These are phyloP conservation scores for Opeltia flavorubescens DNA, from an alignment of 495 filamentous ascomycete species.

Conservation along the genomic window DNA sequence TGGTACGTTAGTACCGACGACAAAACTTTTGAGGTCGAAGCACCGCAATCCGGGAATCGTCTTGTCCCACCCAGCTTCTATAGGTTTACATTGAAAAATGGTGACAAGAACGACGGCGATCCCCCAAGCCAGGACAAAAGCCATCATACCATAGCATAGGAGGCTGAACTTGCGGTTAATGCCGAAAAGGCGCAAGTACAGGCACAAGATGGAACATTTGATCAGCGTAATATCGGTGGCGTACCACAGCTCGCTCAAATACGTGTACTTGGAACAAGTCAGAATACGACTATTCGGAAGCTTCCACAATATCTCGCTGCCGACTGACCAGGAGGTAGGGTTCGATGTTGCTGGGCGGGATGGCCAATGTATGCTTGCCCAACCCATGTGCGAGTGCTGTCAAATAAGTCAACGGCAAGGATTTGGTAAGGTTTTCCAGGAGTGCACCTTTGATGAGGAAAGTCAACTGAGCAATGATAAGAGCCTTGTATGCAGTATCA, in stretches of 20 bases:
- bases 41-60: not conserved
- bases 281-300: too few species aligned
- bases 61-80: not conserved
- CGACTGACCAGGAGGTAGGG: too few species aligned
- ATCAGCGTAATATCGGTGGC: constrained; percentile 21
- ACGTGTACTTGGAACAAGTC: too few species aligned
- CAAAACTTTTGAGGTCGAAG: not conserved
- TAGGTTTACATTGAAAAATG: not conserved
- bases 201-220: constrained; percentile 23
- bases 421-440: too few species aligned
- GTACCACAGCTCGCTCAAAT: constrained; percentile 19
- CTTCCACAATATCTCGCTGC: too few species aligned
- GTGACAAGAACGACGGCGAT: not conserved
- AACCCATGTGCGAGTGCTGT: too few species aligned
- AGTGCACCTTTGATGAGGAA: too few species aligned
- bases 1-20: constrained; percentile 9
- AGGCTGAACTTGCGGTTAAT: not conserved
- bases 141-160: not conserved
- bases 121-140: not conserved
- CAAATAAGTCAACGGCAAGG: too few species aligned
- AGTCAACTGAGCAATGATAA: too few species aligned
- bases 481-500: too few species aligned
- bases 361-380: too few species aligned
- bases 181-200: constrained; percentile 23
- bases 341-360: too few species aligned